Base-by-base conservation (phyloP, 2,329 filamentous ascomycete species). In the Penicillium frequentans region DNA sequence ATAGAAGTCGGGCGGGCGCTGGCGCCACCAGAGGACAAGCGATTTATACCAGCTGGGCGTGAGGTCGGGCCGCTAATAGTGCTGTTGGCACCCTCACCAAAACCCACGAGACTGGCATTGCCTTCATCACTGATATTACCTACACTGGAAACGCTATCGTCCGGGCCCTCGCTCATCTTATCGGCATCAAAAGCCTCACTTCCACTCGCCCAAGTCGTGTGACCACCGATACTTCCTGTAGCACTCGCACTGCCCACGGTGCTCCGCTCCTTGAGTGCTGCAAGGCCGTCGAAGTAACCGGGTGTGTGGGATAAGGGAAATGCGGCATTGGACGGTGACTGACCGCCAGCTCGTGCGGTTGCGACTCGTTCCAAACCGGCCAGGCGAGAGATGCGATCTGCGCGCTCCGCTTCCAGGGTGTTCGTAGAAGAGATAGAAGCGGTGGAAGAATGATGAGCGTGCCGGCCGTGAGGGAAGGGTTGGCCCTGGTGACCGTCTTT, bases 401-500 rank as follows among this genome's bases (percentile, higher is more conserved):
- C 92, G 65, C 93, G 91, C 75, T 96, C 93, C 61, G 92, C 92
- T 68, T 96, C 93, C 59, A 95, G 86, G 68, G 89, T 93, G 64
- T 85, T 89, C 53, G 85, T 84, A 21, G 87, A 89, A 7, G 85
- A 75, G 35, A 73, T 73, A n/a, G 79, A 81, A 75, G 64, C 83
- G 79, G 68, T 86, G 76, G 72, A 86, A 79, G 67, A 84, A 50
- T 86, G 85, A 44, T 75, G 75, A 39, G 75, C 74, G 60, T 81
- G 80, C 55, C 83, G 81, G 56, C 75, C 74, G 57, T 84, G 82
- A 56, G 87, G 83, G 27, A 86, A 85, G 27, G 88, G 82, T 70
- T 92, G 86, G 62, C 93, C 93, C 59, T 91, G 90, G 70, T 97
- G 91, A 66, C 93, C 93, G 72, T 98, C 93, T 77, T 97, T 96